phyloP scores from a whole-genome alignment of 2,329 filamentous ascomycete species.

The Colletotrichum brevisporum region DNA sequence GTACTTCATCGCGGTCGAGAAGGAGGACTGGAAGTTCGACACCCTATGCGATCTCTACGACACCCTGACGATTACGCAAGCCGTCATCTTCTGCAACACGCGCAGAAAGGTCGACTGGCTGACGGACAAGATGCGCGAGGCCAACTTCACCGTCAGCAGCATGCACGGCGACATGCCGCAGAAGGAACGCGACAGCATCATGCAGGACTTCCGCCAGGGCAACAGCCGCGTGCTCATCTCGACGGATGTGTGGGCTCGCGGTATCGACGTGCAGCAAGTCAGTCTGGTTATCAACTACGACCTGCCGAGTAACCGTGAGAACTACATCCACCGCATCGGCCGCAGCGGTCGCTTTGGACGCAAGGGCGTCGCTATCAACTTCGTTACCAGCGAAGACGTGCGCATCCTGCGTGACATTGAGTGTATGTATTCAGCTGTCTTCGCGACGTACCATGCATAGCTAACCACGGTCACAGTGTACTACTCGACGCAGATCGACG shows the following conservation, averaged over 20 bases:
- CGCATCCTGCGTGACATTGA: conserved; percentile 98
- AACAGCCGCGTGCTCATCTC: conserved; percentile 97
- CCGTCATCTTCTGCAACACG: conserved; percentile 99
- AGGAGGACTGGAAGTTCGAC: conserved; percentile 99
- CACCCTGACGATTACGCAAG: conserved; percentile 97
- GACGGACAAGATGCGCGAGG: conserved; percentile 99
- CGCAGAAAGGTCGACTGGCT: conserved; percentile 99
- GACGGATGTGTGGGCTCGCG: conserved; percentile 97
- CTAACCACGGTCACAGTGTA: conserved; percentile 74
- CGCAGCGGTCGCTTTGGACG: conserved; percentile 95
- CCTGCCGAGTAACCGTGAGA: conserved; percentile 97
- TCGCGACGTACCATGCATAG: not conserved
- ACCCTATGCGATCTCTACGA: conserved; percentile 99
- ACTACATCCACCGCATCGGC: conserved; percentile 99
- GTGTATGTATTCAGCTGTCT: conserved; percentile 66
- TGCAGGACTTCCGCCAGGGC: conserved; percentile 98
- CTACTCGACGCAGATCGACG: conserved; percentile 96
- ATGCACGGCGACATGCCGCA: conserved; percentile 99
- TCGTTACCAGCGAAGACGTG: conserved; percentile 98
- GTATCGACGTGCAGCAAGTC: conserved; percentile 99
- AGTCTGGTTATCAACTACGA: conserved; percentile 99
- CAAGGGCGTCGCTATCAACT: conserved; percentile 99
- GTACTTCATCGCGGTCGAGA: conserved; percentile 99
- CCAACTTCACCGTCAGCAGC: conserved; percentile 97
- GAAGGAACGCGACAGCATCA: conserved; percentile 97